phyloP scores from a whole-genome alignment of 345 rosid genomes.

The Erodium maritimum region DNA sequence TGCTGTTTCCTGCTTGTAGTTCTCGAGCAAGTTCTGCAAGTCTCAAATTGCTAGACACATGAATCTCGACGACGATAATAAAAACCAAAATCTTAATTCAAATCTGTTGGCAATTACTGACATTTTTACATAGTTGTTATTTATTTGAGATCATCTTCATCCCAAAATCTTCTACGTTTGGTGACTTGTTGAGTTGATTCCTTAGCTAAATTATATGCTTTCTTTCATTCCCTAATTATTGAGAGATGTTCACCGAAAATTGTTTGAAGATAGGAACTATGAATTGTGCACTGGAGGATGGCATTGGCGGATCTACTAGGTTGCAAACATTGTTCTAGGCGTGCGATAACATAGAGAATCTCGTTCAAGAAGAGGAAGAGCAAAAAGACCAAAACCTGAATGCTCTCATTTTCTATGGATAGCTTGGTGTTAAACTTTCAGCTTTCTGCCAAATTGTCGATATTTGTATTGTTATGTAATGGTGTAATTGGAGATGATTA shows the following conservation, averaged over 20 bases:
- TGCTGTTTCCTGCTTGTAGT: slow-evolving; percentile 61
- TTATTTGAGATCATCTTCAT: no score
- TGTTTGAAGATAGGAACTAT: slow-evolving; percentile 98
- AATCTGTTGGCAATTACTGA: no score
- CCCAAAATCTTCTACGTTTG: no score
- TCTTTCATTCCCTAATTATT: background rate
- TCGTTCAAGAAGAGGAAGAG: slow-evolving; percentile 96
- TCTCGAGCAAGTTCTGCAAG: background rate
- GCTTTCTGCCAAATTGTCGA: no score
- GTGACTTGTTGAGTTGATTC: no score
- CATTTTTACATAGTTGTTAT: no score
- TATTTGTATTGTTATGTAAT: no score
- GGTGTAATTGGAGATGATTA: no score
- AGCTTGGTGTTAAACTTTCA: no score
- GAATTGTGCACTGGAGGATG: slow-evolving; percentile 77
- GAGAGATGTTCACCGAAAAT: slow-evolving; percentile 97
- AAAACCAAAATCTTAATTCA: background rate
- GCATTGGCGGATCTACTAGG: slow-evolving; percentile 59
- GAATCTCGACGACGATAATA: background rate
- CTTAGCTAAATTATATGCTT: no score
- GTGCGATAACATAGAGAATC: slow-evolving; percentile 92
- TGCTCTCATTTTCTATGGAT: no score
- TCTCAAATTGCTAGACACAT: background rate
- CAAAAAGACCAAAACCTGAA: slow-evolving; percentile 32
- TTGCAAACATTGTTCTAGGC: slow-evolving; percentile 99